These are phyloP conservation scores for Cryomyces minteri DNA, from an alignment of 495 filamentous ascomycete species.

Conservation along the genomic window DNA sequence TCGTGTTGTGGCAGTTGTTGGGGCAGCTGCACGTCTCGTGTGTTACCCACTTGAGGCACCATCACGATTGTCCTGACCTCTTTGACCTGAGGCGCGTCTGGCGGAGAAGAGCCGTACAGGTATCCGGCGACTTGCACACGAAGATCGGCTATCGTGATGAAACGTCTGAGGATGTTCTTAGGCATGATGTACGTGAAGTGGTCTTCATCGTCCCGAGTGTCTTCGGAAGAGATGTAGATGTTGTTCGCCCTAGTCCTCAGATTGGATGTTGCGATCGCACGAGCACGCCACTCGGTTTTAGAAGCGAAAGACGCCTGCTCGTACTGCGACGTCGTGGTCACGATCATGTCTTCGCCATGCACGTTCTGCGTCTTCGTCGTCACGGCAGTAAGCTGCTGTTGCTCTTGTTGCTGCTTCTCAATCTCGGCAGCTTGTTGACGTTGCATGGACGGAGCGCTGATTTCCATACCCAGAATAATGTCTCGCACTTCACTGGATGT, in stretches of 20 bases:
- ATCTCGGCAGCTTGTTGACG: constrained; percentile 98
- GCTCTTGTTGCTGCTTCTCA: constrained; percentile 95
- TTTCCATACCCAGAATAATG: constrained; percentile 99
- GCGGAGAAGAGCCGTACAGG: constrained; percentile 81
- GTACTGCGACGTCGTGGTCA: constrained; percentile 92
- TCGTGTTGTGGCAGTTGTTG: constrained; percentile 90
- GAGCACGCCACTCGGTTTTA: constrained; percentile 96
- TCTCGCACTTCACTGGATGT: constrained; percentile 95
- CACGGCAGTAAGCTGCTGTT: constrained; percentile 88
- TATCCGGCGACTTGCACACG: constrained; percentile 93
- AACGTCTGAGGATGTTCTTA: constrained; percentile 95
- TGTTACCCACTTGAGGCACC: constrained; percentile 90
- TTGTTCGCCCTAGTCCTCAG: constrained; percentile 90
- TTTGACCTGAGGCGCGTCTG: constrained; percentile 92
- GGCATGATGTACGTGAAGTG: constrained; percentile 95
- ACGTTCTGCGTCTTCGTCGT: constrained; percentile 98
- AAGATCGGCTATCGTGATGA: constrained; percentile 95
- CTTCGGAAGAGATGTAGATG: constrained; percentile 93
- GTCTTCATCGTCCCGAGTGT: constrained; percentile 53
- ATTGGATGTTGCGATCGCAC: constrained; percentile 93
- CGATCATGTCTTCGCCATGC: constrained; percentile 93
- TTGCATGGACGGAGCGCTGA: constrained; percentile 94
- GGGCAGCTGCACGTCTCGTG: constrained; percentile 78
- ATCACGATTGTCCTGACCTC: constrained; percentile 93
- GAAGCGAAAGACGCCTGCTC: constrained; percentile 96